Evolutionary conservation across 805 yeast genomes (phyloP).

Genomic region (Candida suzukii): DNA sequence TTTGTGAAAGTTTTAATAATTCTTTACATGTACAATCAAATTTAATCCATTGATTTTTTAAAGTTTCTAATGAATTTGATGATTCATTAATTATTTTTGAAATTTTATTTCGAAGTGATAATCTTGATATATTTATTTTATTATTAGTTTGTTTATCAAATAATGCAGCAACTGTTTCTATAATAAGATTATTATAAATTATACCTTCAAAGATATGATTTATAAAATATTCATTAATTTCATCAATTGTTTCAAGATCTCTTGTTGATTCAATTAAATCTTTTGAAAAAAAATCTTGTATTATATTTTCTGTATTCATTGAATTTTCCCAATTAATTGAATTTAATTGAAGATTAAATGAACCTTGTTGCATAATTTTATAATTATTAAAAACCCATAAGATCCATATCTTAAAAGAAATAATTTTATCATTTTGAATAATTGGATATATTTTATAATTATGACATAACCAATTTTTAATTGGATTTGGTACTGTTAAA

Average conservation of each 20-base stretch:
- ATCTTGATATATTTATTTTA: conserved; percentile 1
- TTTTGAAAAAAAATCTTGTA: conserved; percentile 4
- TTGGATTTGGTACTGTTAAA: conserved; percentile 5
- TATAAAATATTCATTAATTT: conserved; percentile 31
- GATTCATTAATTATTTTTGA: background rate
- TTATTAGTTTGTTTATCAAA: conserved; percentile 4
- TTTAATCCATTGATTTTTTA: conserved; percentile 56
- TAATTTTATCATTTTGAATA: background rate
- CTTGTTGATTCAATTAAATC: conserved; percentile 6
- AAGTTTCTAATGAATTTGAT: conserved; percentile 17
- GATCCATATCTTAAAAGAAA: conserved; percentile 12
- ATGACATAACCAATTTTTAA: conserved; percentile 19
- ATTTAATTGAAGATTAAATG: conserved; percentile 3
- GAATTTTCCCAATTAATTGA: conserved; percentile 10
- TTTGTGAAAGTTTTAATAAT: conserved; percentile 51
- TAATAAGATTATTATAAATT: conserved; percentile 38
- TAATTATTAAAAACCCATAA: conserved; percentile 18
- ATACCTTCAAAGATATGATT: conserved; percentile 43
- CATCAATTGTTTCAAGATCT: conserved; percentile 1
- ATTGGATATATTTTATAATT: conserved; percentile 9
- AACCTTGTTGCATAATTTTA: conserved; percentile 14
- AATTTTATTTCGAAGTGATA: conserved; percentile 10
- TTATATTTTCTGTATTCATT: conserved; percentile 3
- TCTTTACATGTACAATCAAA: conserved; percentile 71
- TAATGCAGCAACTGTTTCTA: conserved; percentile 36